Evolutionary conservation across 2,329 filamentous ascomycete genomes (phyloP), one percentile per base, ranked within the genome.

Genomic region (Botrytis tulipae): DNA sequence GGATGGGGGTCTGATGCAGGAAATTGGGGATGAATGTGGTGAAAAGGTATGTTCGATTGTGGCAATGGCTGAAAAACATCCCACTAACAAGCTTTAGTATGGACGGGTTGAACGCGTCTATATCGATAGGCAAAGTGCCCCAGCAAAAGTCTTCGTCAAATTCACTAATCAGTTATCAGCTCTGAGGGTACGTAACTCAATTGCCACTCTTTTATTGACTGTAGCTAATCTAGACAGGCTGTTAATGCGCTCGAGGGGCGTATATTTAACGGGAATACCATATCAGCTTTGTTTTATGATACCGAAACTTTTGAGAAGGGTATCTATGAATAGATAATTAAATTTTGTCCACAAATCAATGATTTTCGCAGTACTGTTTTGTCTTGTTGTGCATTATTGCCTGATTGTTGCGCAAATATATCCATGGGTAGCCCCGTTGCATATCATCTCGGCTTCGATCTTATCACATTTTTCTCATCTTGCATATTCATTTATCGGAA

Each of bases 1-100:
- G 48, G 87, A 87, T 71, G 86, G 85, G 20, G 89, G 89, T 0
- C 84, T 99, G 69, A 91, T 95, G 78, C 95, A 98, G 83, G 95
- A 98, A 82, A 98, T 99, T 82, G 96, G 96, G 10, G 93, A 98
- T 80, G 93, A 97, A 81, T 98, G 97, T 82, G 91, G 91, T 68
- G 90, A 93, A 76, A 94, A 95, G 86, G 89, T 91, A 80, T 77
- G 80, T 76, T n/a, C 6, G 12, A 18, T 40, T 71, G 42, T 59
- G 32, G 22, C 8, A 63, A 57, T 42, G n/a, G 44, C 42, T 67
- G 72, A 75, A 70, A 76, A 46, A 35, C 32, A 32, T 51, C 22
- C 65, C 22, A 48, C 72, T 73, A 46, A 71, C 48, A 40, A 60
- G 20, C 8, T 40, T 25, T 76, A 94, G 90, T 97, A 97, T 81